phyloP scores from a whole-genome alignment of 2,329 filamentous ascomycete genomes.

The Fusarium drepaniforme region DNA sequence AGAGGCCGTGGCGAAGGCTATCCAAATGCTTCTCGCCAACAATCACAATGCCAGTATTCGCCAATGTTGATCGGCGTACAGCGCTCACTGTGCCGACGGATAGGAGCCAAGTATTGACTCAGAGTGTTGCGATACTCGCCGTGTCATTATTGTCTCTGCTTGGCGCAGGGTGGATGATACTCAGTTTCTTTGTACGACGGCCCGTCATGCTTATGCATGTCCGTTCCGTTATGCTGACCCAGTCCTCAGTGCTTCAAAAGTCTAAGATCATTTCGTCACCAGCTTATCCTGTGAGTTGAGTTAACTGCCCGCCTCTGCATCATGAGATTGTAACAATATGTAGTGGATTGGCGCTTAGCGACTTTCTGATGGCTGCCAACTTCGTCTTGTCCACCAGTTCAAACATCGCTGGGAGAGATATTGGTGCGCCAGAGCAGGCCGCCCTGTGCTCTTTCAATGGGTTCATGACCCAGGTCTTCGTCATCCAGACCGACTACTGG shows the following conservation, averaged over 20 bases:
- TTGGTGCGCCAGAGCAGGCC: constrained; percentile 8
- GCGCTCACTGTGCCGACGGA: neutral
- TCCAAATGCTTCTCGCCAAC: neutral
- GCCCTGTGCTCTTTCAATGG: constrained; percentile 11
- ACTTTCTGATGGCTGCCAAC: constrained; percentile 17
- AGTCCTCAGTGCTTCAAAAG: constrained; percentile 6
- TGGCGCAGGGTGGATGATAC: constrained; percentile 16
- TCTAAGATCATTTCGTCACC: constrained; percentile 16
- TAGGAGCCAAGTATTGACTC: neutral
- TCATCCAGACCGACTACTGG: constrained; percentile 19
- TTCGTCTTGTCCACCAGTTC: constrained; percentile 11
- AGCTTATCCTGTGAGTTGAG: constrained; percentile 22
- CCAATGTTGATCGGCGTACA: neutral
- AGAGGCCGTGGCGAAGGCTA: neutral
- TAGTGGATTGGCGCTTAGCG: constrained; percentile 13
- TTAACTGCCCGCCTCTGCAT: neutral
- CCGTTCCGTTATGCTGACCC: neutral
- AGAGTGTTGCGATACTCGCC: neutral
- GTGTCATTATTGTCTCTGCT: neutral
- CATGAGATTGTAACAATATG: neutral
- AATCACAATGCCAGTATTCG: neutral
- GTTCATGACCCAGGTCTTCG: constrained; percentile 17
- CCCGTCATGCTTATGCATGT: neutral
- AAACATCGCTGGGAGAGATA: constrained; percentile 4
- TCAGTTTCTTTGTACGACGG: constrained; percentile 6